Conservation (phyloP, 176 grass and related monocot species). For the Thinopyrum elongatum region DNA sequence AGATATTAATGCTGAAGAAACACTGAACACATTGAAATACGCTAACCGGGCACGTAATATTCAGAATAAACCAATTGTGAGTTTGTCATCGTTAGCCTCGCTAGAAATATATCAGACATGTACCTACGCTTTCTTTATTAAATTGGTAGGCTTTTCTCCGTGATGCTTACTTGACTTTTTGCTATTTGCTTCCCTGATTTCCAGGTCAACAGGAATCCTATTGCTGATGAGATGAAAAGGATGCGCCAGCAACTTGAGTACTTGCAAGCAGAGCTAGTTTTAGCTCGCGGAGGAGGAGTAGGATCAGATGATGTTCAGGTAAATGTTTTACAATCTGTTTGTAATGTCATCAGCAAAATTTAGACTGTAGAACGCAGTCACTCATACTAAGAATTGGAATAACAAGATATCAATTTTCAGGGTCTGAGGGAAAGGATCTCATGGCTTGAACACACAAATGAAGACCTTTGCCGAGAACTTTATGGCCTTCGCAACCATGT, state of each 20-base stretch:
- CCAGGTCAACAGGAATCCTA: conserved; percentile 98
- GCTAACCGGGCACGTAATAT: conserved; percentile 99
- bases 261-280: conserved; percentile 88
- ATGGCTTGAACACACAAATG: conserved; percentile 93
- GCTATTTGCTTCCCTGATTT: conserved; percentile 22
- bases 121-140: neutral
- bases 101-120: neutral
- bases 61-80: conserved; percentile 94
- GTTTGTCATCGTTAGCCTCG: conserved; percentile 24
- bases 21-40: conserved; percentile 97
- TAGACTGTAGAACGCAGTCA: neutral
- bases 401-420: conserved; percentile 52
- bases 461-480: conserved; percentile 82
- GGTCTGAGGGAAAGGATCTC: conserved; percentile 85
- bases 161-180: neutral
- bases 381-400: conserved; percentile 22
- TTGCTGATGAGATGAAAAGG: conserved; percentile 98
- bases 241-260: conserved; percentile 94
- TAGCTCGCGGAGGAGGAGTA: conserved; percentile 69
- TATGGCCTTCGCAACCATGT: conserved; percentile 50
- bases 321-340: conserved; percentile 19
- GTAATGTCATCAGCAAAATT: neutral
- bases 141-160: conserved; percentile 10
- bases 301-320: conserved; percentile 86
- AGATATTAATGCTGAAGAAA: conserved; percentile 99